Base-by-base conservation (phyloP, 306 rosid species). In the Citrullus amarus region DNA sequence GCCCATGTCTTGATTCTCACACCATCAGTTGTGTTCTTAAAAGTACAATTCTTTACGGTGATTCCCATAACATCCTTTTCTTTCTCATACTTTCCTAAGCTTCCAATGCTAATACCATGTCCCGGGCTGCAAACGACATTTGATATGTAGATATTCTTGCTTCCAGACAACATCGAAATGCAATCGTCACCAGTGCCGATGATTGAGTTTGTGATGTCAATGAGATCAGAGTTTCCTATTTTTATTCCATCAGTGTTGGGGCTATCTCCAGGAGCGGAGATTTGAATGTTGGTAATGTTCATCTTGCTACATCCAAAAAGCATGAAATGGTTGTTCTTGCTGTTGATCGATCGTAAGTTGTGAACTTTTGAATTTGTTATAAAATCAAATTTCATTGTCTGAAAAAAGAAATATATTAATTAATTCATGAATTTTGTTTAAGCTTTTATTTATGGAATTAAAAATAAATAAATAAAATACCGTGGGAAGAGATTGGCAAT, bases 161-260 rank as follows among this genome's bases (percentile, higher is more conserved):
- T 74, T 17, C 93, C 96, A 0, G 85, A 75, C 30, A 90, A 9
- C 53, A 92, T 80, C 2, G 93, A 83, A 32, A 90, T 55, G 56
- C 92, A 92, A 11, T 92, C 93, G 22, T 92, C 97, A 0, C 96
- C 93, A 0, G 93, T 92, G 28, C 82, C 57, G 2, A 92, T 89
- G 0, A 2, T 28, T 0, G 80, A 61, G 17, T n/a, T 48, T 6
- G 82, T 38, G 72, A 90, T 86, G 8, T 59, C 69, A 28, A 89
- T 78, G 7, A 77, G 53, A 5, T 46, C 1, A 1, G 96, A 87
- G 20, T 0, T 20, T 2, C 84, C 87, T 0, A 90, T 90, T 70
- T 92, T 92, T 54, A 90, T 92, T 48, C 96, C 97, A 25, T 92
- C 97, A 0, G 97, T 90, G 85, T 92, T 92, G 1, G 89, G 90